These are phyloP conservation scores for Pseudopyricularia javanii DNA, from an alignment of 2,329 filamentous ascomycete species.

Conservation along the genomic window DNA sequence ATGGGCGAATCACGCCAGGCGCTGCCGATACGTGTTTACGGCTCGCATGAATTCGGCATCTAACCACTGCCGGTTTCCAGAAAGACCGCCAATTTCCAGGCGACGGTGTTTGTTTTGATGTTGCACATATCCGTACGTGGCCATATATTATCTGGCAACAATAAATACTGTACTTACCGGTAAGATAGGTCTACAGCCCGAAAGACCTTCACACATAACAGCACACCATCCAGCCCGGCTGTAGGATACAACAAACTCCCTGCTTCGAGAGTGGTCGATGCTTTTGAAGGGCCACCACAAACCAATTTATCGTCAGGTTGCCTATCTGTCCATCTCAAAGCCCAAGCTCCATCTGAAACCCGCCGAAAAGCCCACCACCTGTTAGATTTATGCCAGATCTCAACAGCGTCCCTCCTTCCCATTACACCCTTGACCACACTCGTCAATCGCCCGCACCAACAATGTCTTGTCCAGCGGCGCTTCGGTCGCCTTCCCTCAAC, in stretches of 20 bases:
- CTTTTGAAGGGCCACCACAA: no score
- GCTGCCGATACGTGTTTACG: background rate
- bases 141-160: no score
- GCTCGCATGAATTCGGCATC: background rate
- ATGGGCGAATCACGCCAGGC: background rate
- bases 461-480: slow-evolving; percentile 25
- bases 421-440: slow-evolving; percentile 27
- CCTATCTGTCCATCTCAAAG: background rate
- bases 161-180: no score
- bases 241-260: no score
- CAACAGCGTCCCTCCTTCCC: slow-evolving; percentile 41
- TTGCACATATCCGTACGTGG: no score
- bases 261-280: no score
- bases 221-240: no score
- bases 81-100: background rate
- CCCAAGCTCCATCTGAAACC: background rate
- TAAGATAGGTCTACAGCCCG: no score
- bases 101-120: background rate
- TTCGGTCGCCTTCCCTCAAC: slow-evolving; percentile 33
- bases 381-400: slow-evolving; percentile 36
- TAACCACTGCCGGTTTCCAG: background rate
- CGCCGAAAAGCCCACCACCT: background rate
- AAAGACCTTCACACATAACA: no score
- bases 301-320: no score
- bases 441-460: slow-evolving; percentile 26